Evolutionary conservation across 169 alveolate genomes (phyloP).

Genomic region (Plasmodium coatneyi): DNA sequence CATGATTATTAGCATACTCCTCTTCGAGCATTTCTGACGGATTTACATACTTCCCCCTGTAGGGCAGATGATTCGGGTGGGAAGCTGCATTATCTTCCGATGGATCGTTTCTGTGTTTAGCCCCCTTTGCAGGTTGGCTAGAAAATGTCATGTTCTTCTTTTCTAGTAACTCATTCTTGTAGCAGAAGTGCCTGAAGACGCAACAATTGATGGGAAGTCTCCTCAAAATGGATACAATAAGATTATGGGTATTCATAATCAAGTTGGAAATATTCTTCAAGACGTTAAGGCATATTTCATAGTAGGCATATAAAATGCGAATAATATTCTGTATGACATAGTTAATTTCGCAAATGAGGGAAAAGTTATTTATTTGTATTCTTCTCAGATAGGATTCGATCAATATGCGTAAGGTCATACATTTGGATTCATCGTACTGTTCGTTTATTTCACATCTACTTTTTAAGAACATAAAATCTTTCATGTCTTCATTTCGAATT

Average conservation of each 20-base stretch:
- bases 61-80: not conserved
- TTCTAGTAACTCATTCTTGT: conserved; percentile 41
- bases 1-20: not conserved
- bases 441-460: conserved; percentile 48
- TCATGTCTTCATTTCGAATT: conserved; percentile 71
- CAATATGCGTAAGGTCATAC: conserved; percentile 81
- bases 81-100: not conserved
- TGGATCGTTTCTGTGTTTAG: not conserved
- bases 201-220: conserved; percentile 40
- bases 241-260: conserved; percentile 86
- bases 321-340: conserved; percentile 94
- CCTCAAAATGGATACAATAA: conserved; percentile 47
- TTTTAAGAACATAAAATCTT: conserved; percentile 51
- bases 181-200: conserved; percentile 58
- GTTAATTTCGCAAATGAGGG: conserved; percentile 93
- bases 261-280: conserved; percentile 83
- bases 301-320: conserved; percentile 94
- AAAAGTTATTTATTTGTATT: conserved; percentile 87
- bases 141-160: conserved; percentile 7
- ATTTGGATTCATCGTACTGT: conserved; percentile 51
- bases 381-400: conserved; percentile 91
- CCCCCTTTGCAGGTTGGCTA: not conserved
- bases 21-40: conserved; percentile 4
- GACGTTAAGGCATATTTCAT: conserved; percentile 91
- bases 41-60: conserved; percentile 3